Base-by-base conservation (phyloP, 495 filamentous ascomycete species). In the Lasiosphaeris hirsuta region DNA sequence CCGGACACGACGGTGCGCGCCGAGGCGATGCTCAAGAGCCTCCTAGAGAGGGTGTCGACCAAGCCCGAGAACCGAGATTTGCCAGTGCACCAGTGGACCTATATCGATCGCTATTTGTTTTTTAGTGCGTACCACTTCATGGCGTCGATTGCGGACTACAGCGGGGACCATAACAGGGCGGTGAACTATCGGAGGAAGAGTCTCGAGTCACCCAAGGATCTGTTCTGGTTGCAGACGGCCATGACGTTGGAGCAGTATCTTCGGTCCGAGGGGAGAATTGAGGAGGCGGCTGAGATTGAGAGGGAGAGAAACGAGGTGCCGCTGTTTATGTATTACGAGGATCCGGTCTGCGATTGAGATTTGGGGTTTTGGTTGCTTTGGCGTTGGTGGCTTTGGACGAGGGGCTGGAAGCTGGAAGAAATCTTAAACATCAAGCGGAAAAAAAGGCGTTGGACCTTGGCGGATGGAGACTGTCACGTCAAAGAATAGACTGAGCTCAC, bases 151-250 rank as follows among this genome's bases (percentile, higher is more conserved):
- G 64, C 62, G 0, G 68, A 71, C 23, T 34, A 39, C 9, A 51
- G 38, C 1, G 60, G 63, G 0, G 43, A 71, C 3, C 7, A 15
- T 10, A 44, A 56, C 3, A 39, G 42, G 10, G 68, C 60, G 17
- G 56, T 30, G 14, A 43, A 40, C 7, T 50, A 57, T 3, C 33
- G 67, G 4, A 0, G 54, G 14, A 49, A 45, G 45, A 62, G 61
- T 13, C 35, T 70, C 30, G 50, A 54, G n/a, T 55, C 52, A 14
- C 45, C 49, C 14, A 65, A 39, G 42, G 68, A 71, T 56, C 8
- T 33, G 50, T 71, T 71, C 44, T 71, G 69, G 69, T 1, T 56
- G 35, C 69, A 69, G 59, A 71, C 65, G 2, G 51, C 69, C 4
- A 7, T 36, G 37, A 10, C 54, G 34, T 15, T 71, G 6, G 62